Evolutionary conservation across 441 rosid genomes (phyloP).

Genomic region (Populus hybrid): DNA sequence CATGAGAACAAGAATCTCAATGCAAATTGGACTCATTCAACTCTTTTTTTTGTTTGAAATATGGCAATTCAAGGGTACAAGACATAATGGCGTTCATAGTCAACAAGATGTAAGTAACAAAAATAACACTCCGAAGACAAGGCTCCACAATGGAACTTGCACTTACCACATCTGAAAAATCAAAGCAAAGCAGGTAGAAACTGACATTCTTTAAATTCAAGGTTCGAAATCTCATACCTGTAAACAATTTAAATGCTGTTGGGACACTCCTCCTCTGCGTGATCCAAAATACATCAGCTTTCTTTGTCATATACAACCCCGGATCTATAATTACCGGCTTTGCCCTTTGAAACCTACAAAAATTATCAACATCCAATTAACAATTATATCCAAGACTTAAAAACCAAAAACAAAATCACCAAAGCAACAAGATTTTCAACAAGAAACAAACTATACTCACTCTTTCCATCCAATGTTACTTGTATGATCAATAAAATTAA

Average conservation of each 20-base stretch:
- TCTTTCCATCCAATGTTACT: conserved; percentile 99
- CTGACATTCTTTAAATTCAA: not conserved
- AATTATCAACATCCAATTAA: conserved; percentile 3
- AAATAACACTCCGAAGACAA: not conserved
- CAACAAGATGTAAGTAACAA: not conserved
- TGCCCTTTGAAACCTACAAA: conserved; percentile 72
- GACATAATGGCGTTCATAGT: not conserved
- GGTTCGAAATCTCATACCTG: conserved; percentile 43
- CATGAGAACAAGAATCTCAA: not conserved
- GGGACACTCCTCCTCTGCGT: conserved; percentile 95
- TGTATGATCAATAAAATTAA: conserved; percentile 95
- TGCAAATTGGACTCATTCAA: not conserved
- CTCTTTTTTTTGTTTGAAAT: too few species aligned
- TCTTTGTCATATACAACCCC: conserved; percentile 80
- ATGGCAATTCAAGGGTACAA: not conserved
- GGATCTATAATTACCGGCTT: conserved; percentile 95
- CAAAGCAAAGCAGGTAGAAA: not conserved
- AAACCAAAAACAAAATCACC: conserved; percentile 1
- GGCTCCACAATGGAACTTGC: not conserved
- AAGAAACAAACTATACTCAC: conserved; percentile 42
- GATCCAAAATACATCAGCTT: conserved; percentile 91
- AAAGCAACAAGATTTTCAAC: not conserved
- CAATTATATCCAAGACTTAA: conserved; percentile 3
- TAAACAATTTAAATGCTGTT: conserved; percentile 88
- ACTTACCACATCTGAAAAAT: not conserved